A percentile compares a stretch with the other conserved stretches of the same genome.
Conservation (phyloP, 192 early-diverging fungal genomes). For the Helicostylum pulchrum region DNA sequence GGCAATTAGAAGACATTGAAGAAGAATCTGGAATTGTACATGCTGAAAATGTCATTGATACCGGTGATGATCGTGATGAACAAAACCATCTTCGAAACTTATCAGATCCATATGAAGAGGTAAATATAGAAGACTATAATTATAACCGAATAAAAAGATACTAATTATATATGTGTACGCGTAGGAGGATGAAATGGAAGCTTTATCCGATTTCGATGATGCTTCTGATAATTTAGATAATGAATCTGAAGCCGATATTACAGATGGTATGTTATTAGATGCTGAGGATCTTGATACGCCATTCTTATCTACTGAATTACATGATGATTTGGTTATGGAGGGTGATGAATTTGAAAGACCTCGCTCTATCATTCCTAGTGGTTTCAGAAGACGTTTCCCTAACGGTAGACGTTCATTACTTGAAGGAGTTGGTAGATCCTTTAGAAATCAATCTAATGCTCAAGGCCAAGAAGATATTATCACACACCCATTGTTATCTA, state of each 20-base stretch:
- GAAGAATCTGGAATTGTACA: constrained; percentile 41
- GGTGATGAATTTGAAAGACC: constrained; percentile 41
- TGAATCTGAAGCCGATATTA: constrained; percentile 43
- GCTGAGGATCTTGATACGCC: constrained; percentile 39
- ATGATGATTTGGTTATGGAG: constrained; percentile 49
- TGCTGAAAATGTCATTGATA: constrained; percentile 25
- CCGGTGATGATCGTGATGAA: constrained; percentile 41
- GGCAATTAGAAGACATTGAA: constrained; percentile 51
- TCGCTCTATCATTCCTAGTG: constrained; percentile 35
- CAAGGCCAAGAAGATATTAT: constrained; percentile 52
- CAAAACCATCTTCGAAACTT: constrained; percentile 41
- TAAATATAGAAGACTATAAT: constrained; percentile 6
- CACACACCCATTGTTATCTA: constrained; percentile 65
- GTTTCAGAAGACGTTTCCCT: constrained; percentile 32
- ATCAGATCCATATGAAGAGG: constrained; percentile 28
- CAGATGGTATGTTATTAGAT: constrained; percentile 52
- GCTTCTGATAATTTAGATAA: constrained; percentile 39
- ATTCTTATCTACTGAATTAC: constrained; percentile 41
- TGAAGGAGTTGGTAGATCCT: constrained; percentile 29
- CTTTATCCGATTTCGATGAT: constrained; percentile 37
- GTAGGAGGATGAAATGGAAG: constrained; percentile 35
- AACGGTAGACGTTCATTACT: constrained; percentile 7
- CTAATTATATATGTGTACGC: neutral
- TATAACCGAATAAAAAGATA: too few species aligned
- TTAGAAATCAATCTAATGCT: constrained; percentile 32